Evolutionary conservation across 1,284 basidiomycete species (phyloP).

Genomic region (Phellopilus nigrolimitatus): DNA sequence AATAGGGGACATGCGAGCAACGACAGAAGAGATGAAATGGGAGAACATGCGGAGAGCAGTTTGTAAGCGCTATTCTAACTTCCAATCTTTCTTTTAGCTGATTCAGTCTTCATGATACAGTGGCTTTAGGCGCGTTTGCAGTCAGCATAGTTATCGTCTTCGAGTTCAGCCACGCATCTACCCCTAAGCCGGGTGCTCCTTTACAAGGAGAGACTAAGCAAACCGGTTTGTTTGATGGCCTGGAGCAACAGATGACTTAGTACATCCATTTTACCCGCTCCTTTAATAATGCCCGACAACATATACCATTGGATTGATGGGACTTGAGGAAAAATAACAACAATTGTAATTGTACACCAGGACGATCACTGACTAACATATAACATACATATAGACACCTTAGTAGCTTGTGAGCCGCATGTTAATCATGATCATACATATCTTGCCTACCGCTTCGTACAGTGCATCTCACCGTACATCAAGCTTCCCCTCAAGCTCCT

Average conservation of each 20-base stretch:
- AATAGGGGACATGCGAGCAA: conserved; percentile 81
- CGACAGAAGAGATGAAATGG: conserved; percentile 88
- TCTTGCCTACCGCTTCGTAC: not conserved
- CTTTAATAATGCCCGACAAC: not conserved
- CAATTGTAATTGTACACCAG: not conserved
- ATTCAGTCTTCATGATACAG: conserved; percentile 31
- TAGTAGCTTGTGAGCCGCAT: not conserved
- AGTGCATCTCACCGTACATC: conserved; percentile 28
- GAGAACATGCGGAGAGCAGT: conserved; percentile 86
- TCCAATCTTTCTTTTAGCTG: not conserved
- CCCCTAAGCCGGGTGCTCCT: conserved; percentile 29
- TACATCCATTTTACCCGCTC: not conserved
- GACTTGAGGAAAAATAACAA: not conserved
- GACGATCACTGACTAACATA: not conserved
- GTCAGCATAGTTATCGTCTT: conserved; percentile 61
- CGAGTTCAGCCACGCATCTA: conserved; percentile 47
- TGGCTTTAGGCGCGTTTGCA: conserved; percentile 59
- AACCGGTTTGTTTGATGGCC: conserved; percentile 9
- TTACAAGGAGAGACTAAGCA: not conserved
- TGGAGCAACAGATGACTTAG: conserved; percentile 14
- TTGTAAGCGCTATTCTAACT: conserved; percentile 42
- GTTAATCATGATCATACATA: conserved; percentile 1
- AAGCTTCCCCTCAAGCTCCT: conserved; percentile 41
- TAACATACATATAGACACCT: not conserved
- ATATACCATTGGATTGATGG: not conserved